These are phyloP conservation scores for Tetrapisispora arboricola DNA, from an alignment of 805 yeast species.

Conservation along the genomic window DNA sequence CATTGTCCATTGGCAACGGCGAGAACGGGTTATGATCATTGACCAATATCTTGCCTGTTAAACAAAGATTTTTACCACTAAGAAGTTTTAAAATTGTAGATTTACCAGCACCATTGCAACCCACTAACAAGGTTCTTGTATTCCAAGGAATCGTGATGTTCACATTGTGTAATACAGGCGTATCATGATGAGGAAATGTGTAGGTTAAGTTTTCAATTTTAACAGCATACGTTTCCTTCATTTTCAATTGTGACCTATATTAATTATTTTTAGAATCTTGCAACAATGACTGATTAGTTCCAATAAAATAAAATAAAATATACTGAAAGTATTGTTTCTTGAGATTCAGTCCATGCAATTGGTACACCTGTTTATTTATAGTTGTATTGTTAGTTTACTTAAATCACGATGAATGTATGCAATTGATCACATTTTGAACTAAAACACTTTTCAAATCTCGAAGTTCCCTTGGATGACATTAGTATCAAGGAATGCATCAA, in stretches of 20 bases:
- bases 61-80: constrained; percentile 85
- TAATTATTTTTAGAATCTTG: no score
- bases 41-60: constrained; percentile 56
- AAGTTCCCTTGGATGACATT: no score
- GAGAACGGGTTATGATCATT: constrained; percentile 86
- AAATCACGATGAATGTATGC: no score
- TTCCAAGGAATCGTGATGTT: constrained; percentile 54
- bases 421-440: no score
- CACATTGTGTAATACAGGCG: constrained; percentile 60
- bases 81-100: constrained; percentile 75
- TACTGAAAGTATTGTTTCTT: no score
- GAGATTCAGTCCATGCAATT: no score
- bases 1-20: constrained; percentile 31
- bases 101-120: constrained; percentile 97
- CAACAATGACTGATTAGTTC: no score
- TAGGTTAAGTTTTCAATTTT: constrained; percentile 57
- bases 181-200: constrained; percentile 47
- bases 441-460: no score
- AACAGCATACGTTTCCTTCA: constrained; percentile 34
- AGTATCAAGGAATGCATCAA: no score
- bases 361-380: no score
- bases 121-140: constrained; percentile 68
- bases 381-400: no score
- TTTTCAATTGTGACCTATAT: neutral
- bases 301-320: no score